Conservation (phyloP, 2,329 filamentous ascomycete genomes). For the Diaporthe destruens region DNA sequence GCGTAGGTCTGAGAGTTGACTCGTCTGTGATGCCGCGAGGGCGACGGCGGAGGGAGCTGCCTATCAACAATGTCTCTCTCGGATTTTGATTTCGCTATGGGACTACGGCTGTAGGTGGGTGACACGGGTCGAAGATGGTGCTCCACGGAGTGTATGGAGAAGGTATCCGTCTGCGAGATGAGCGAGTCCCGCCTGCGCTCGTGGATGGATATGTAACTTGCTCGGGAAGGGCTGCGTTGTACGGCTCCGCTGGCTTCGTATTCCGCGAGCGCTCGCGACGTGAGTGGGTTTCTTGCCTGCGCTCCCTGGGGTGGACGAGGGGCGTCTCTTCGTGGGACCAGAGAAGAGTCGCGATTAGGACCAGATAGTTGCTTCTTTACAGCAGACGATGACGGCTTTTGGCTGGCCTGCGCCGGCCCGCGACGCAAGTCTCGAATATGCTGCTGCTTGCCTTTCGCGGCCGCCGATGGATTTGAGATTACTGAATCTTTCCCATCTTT, state of each 20-base stretch:
- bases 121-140: constrained; percentile 61
- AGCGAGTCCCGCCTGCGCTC: constrained; percentile 66
- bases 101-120: constrained; percentile 52
- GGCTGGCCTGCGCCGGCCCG: constrained; percentile 38
- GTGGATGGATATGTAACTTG: constrained; percentile 64
- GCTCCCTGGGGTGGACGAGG: constrained; percentile 53
- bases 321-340: constrained; percentile 51
- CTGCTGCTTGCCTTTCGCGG: constrained; percentile 42
- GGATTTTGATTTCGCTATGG: constrained; percentile 50
- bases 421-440: background rate
- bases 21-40: constrained; percentile 48
- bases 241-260: constrained; percentile 46
- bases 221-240: constrained; percentile 57
- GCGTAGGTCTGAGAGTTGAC: constrained; percentile 53
- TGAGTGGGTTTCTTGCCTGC: constrained; percentile 52
- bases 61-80: constrained; percentile 50
- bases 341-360: constrained; percentile 50
- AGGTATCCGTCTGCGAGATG: constrained; percentile 68
- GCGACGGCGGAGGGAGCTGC: constrained; percentile 38
- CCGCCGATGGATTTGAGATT: constrained; percentile 26
- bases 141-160: constrained; percentile 55
- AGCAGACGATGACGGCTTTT: constrained; percentile 43
- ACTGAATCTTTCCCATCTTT: constrained; percentile 50
- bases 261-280: constrained; percentile 54
- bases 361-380: constrained; percentile 46